Percentiles rank a stretch among this genome's conserved stretches.
Evolutionary conservation across 2,329 filamentous ascomycete species (phyloP).

Genomic region (Aspergillus hortae): DNA sequence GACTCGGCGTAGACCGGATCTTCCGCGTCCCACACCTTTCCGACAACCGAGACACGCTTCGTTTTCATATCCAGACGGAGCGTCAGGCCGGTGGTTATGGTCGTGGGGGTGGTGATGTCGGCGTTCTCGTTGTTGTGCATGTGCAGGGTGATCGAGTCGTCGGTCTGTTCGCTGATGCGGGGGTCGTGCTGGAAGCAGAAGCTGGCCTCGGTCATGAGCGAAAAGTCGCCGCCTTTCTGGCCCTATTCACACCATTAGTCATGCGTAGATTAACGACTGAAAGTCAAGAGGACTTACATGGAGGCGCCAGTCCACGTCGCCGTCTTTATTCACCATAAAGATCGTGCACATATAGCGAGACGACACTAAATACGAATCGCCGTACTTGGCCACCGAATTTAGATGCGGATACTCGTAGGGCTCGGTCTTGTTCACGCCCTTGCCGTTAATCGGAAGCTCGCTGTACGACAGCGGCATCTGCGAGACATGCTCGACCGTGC

Average conservation of each 20-base stretch:
- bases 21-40: slow-evolving; percentile 17
- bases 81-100: slow-evolving; percentile 19
- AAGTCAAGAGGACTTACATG: slow-evolving; percentile 11
- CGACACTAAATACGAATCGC: slow-evolving; percentile 19
- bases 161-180: slow-evolving; percentile 26
- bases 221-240: slow-evolving; percentile 23
- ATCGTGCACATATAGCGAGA: slow-evolving; percentile 21
- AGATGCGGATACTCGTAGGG: slow-evolving; percentile 23
- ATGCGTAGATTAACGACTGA: not conserved
- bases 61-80: slow-evolving; percentile 14
- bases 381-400: slow-evolving; percentile 21
- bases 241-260: slow-evolving; percentile 12
- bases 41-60: slow-evolving; percentile 14
- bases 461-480: slow-evolving; percentile 17
- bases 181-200: slow-evolving; percentile 31
- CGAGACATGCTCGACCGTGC: slow-evolving; percentile 19
- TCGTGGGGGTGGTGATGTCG: slow-evolving; percentile 6
- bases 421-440: slow-evolving; percentile 12
- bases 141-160: slow-evolving; percentile 23
- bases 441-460: slow-evolving; percentile 8
- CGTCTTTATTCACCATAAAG: slow-evolving; percentile 20
- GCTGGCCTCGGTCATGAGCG: slow-evolving; percentile 11
- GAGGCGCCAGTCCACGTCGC: slow-evolving; percentile 24
- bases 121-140: slow-evolving; percentile 29
- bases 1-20: slow-evolving; percentile 21